Evolutionary conservation across 108 stramenopile genomes (phyloP).

Genomic region (Licmophora abbreviata): DNA sequence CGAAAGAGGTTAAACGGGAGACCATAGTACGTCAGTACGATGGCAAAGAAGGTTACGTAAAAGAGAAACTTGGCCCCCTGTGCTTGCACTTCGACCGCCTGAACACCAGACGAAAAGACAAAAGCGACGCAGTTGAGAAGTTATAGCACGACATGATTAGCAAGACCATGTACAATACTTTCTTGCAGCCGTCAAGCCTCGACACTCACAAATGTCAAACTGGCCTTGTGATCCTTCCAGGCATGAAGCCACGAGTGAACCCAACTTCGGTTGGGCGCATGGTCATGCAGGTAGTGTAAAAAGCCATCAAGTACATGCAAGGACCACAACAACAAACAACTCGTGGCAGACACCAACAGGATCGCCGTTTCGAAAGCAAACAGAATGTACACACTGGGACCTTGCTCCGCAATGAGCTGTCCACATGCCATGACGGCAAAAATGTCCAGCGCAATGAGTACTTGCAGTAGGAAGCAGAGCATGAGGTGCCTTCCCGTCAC

Average conservation of each 20-base stretch:
- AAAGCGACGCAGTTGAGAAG: too few species aligned
- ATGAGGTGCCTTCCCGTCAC: conserved; percentile 20
- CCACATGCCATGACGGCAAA: conserved; percentile 53
- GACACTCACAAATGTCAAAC: conserved; percentile 72
- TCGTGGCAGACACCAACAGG: conserved; percentile 67
- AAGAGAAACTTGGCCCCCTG: conserved; percentile 91
- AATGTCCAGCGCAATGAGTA: conserved; percentile 54
- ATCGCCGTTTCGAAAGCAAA: conserved; percentile 95
- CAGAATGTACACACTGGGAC: conserved; percentile 79
- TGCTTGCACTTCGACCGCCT: conserved; percentile 88
- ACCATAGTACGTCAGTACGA: conserved; percentile 92
- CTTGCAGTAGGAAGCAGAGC: too few species aligned
- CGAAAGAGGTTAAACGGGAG: conserved; percentile 95
- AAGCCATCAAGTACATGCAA: conserved; percentile 83
- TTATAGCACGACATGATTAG: too few species aligned
- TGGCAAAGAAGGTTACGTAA: conserved; percentile 90
- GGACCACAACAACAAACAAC: conserved; percentile 56
- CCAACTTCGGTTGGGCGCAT: conserved; percentile 30
- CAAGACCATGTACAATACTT: too few species aligned
- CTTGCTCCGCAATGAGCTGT: conserved; percentile 43
- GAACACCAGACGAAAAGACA: too few species aligned
- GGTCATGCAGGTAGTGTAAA: conserved; percentile 58
- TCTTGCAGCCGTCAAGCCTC: too few species aligned
- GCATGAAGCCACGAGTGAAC: conserved; percentile 20
- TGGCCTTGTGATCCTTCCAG: conserved; percentile 79